Percentiles rank a stretch among this genome's conserved stretches.
Evolutionary conservation across 2,329 filamentous ascomycete species (phyloP).

Genomic region (Ceratocystis cacaofunesta): DNA sequence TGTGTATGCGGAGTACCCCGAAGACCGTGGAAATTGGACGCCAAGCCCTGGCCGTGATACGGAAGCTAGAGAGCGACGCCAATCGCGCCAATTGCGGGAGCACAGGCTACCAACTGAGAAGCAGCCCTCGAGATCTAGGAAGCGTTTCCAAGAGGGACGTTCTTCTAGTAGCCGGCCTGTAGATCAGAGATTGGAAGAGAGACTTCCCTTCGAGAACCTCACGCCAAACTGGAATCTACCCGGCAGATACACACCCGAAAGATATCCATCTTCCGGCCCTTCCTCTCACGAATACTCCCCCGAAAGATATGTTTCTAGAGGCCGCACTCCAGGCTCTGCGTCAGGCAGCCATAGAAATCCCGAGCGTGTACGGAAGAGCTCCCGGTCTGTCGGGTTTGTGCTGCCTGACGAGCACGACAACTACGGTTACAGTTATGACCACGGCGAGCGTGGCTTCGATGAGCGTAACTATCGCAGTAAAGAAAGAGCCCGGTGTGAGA

Average conservation of each 20-base stretch:
- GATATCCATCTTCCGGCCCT: neutral
- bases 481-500: neutral
- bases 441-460: neutral
- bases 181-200: too few relatives aligned
- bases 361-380: neutral
- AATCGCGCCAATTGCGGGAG: too few relatives aligned
- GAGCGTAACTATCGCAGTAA: neutral
- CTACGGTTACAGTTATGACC: neutral
- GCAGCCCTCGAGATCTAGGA: neutral
- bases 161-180: neutral
- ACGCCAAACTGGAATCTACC: neutral
- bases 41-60: neutral
- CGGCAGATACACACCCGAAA: neutral
- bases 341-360: neutral
- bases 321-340: neutral
- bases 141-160: neutral
- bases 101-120: neutral
- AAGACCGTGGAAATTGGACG: neutral
- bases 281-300: neutral
- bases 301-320: neutral
- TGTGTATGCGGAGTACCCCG: neutral
- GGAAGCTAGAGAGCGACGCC: neutral
- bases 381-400: neutral
- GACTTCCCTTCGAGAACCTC: neutral
- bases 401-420: neutral